These are phyloP conservation scores for Aspergillus brasiliensis DNA, from an alignment of 2,329 filamentous ascomycete species.

Conservation along the genomic window DNA sequence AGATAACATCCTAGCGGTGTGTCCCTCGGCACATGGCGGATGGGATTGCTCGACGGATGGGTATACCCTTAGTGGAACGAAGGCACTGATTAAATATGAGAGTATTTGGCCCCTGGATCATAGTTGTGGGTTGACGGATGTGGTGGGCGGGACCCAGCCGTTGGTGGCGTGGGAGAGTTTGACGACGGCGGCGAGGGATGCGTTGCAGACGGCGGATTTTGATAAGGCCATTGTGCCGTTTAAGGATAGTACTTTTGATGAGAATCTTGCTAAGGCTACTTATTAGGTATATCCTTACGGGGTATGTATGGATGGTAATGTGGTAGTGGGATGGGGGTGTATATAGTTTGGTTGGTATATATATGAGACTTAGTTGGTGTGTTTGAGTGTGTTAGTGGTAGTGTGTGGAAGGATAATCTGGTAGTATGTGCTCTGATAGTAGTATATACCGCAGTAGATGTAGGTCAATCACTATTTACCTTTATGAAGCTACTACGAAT, in stretches of 20 bases:
- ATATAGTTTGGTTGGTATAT: too few relatives aligned
- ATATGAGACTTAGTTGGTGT: too few relatives aligned
- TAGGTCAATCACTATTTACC: too few relatives aligned
- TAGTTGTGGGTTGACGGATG: constrained; percentile 45
- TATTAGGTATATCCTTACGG: too few relatives aligned
- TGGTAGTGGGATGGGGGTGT: too few relatives aligned
- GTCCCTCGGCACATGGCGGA: constrained; percentile 55
- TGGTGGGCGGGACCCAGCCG: constrained; percentile 49
- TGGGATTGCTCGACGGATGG: constrained; percentile 48
- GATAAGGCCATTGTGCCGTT: constrained; percentile 52
- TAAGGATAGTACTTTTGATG: constrained; percentile 50
- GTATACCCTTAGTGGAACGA: constrained; percentile 46
- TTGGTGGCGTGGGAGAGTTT: constrained; percentile 55
- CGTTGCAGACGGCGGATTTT: constrained; percentile 51
- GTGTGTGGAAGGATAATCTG: too few relatives aligned
- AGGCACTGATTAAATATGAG: constrained; percentile 52
- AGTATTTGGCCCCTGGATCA: constrained; percentile 54
- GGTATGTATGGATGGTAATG: too few relatives aligned
- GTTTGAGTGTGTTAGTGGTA: too few relatives aligned
- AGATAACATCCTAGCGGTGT: constrained; percentile 51
- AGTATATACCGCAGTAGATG: too few relatives aligned
- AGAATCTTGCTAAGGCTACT: constrained; percentile 45
- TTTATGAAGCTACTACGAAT: too few relatives aligned
- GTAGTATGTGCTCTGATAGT: too few relatives aligned
- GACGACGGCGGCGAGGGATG: constrained; percentile 44